Evolutionary conservation across 1,284 basidiomycete species (phyloP), one percentile per base, ranked within the genome.

Genomic region (Albatrellus sp.): DNA sequence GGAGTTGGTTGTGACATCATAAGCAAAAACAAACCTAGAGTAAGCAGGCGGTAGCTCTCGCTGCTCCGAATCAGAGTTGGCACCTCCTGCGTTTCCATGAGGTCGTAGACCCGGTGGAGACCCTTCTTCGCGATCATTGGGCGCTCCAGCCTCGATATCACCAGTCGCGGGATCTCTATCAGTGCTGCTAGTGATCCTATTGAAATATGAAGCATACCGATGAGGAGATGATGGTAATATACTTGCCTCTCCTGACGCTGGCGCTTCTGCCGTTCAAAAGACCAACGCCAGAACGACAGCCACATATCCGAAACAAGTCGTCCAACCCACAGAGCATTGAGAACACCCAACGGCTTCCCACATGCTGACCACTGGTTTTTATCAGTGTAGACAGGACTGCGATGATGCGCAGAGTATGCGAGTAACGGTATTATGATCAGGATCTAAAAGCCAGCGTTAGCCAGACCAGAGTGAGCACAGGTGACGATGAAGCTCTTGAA

Each of bases 321-420:
- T 17, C 70, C 63, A 19, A 80, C 59, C 81, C 85, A 88, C 3
- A 88, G 61, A 40, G 70, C 69, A 46, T 77, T 72, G 85, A 84
- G 88, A 3, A 68, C 62, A 0, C 84, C 84, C 10, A 88, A 59
- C 4, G 83, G 83, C 16, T 74, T 68, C 44, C 68, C 67, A 51
- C 83, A 87, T 0, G 79, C 79, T 16, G 59, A 55, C 70, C 82
- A 83, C 61, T 87, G 82, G 43, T 67, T 71, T 37, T 65, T 45
- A 1, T 52, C 54, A 1, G 62, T 60, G 42, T 65, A 48, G 0
- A 61, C 67, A 9, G 73, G 73, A 53, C 77, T 83, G 50, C 65
- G 62, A 32, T 65, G 63, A 33, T 64, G 58, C 1, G 72, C 67
- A 8, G 75, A 69, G 34, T 75, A 62, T 12, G 64, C 65, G 17